A percentile compares a stretch with the other conserved stretches of the same genome.
Conservation (phyloP, 2,329 filamentous ascomycete species). For the Fusarium duplospermum region DNA sequence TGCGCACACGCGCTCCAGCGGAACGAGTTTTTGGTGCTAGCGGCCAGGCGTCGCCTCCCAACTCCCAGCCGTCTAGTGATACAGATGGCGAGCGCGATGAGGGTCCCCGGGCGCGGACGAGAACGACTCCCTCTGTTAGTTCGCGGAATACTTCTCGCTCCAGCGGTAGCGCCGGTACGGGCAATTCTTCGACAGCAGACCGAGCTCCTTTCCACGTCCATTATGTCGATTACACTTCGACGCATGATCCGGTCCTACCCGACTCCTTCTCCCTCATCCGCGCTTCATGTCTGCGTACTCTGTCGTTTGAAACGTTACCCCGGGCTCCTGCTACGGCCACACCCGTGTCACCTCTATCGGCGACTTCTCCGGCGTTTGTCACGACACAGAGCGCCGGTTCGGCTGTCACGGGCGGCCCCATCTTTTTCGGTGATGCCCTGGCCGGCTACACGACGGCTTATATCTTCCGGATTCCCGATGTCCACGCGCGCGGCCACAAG, state of each 20-base stretch:
- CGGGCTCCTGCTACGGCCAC: conserved; percentile 61
- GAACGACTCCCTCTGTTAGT: conserved; percentile 57
- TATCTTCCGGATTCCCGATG: conserved; percentile 76
- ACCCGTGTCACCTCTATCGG: conserved; percentile 51
- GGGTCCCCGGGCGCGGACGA: conserved; percentile 53
- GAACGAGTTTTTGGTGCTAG: conserved; percentile 66
- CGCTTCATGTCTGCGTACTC: conserved; percentile 73
- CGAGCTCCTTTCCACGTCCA: conserved; percentile 67
- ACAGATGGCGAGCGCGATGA: conserved; percentile 64
- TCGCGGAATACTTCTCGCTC: conserved; percentile 63
- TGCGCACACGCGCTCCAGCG: conserved; percentile 70
- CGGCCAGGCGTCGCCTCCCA: conserved; percentile 62
- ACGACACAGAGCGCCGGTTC: conserved; percentile 66
- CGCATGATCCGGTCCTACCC: conserved; percentile 71
- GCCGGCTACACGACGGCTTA: conserved; percentile 77
- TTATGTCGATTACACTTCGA: conserved; percentile 76
- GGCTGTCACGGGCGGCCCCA: conserved; percentile 71
- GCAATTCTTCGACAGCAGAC: conserved; percentile 61
- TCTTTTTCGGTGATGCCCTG: conserved; percentile 74
- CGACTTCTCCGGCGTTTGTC: conserved; percentile 61
- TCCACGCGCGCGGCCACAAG: conserved; percentile 75
- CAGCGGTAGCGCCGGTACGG: conserved; percentile 58
- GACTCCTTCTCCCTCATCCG: conserved; percentile 75
- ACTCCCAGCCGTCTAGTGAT: conserved; percentile 64
- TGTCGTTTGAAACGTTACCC: conserved; percentile 75